A percentile compares a stretch with the other conserved stretches of the same genome.
phyloP scores from a whole-genome alignment of 176 grass and related monocot genomes.

The Aegilops speltoides region DNA sequence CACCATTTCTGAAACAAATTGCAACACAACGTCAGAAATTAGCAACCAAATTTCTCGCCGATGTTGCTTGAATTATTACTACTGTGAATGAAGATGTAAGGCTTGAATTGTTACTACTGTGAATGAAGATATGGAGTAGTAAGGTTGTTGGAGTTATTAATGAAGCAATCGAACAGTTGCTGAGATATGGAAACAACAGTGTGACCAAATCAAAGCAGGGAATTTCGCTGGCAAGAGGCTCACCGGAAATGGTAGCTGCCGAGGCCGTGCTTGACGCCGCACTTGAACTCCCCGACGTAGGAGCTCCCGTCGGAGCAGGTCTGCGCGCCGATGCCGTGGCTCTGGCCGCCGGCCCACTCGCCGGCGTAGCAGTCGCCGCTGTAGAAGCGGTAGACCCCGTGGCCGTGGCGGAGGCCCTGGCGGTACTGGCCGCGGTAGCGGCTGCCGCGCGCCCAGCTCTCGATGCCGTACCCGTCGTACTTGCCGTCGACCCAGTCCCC shows the following conservation, averaged over 20 bases:
- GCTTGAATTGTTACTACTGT: not conserved
- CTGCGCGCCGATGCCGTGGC: constrained; percentile 58
- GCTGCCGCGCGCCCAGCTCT: constrained; percentile 58
- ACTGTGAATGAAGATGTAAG: not conserved
- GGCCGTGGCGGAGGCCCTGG: constrained; percentile 52
- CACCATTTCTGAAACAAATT: constrained; percentile 54
- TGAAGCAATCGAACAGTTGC: constrained; percentile 12
- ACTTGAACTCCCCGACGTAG: constrained; percentile 74
- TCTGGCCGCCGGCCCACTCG: constrained; percentile 55
- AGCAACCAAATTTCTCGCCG: not conserved
- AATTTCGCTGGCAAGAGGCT: not conserved
- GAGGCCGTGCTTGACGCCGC: constrained; percentile 63
- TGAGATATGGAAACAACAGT: not conserved
- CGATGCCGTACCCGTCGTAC: constrained; percentile 70
- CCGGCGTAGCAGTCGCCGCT: constrained; percentile 72
- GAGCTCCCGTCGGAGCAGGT: constrained; percentile 54
- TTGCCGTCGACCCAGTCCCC: constrained; percentile 79
- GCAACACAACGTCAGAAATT: not conserved
- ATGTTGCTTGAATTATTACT: not conserved
- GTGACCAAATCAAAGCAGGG: not conserved
- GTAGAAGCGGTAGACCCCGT: constrained; percentile 55
- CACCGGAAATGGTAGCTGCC: constrained; percentile 70
- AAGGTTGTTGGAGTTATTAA: not conserved
- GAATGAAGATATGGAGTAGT: not conserved
- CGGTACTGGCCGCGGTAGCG: constrained; percentile 63